Conservation (phyloP, 768 basidiomycete genomes). For the Rickenella mellea region DNA sequence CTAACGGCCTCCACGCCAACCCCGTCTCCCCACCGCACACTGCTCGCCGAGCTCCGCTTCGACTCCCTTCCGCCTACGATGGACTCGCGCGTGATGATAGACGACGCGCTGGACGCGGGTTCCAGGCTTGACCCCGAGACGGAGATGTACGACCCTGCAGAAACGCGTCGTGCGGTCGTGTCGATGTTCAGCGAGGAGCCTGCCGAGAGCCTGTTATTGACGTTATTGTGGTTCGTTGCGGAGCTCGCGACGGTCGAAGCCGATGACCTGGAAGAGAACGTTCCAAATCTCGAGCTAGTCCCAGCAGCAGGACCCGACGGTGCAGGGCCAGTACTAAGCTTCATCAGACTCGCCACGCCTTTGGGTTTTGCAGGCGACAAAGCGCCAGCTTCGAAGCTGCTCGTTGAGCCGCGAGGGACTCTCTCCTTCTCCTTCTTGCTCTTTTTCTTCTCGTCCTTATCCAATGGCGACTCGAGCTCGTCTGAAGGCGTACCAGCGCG, state of each 20-base stretch:
- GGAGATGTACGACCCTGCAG: too few species aligned
- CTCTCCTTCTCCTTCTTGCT: slow-evolving; percentile 20
- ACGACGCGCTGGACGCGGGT: slow-evolving; percentile 21
- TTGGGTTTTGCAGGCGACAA: slow-evolving; percentile 20
- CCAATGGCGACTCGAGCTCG: slow-evolving; percentile 10
- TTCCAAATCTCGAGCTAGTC: slow-evolving; percentile 6
- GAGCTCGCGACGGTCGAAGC: neutral
- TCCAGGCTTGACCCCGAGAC: slow-evolving; percentile 27
- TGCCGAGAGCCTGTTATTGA: too few species aligned
- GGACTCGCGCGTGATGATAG: too few species aligned
- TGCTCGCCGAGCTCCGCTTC: slow-evolving; percentile 19
- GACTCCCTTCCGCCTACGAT: slow-evolving; percentile 21
- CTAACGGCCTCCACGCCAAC: slow-evolving; percentile 41
- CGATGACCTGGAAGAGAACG: slow-evolving; percentile 3
- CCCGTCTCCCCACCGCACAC: slow-evolving; percentile 42
- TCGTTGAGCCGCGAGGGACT: slow-evolving; percentile 45
- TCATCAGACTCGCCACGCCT: too few species aligned
- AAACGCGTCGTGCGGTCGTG: slow-evolving; percentile 30
- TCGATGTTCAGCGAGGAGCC: slow-evolving; percentile 39
- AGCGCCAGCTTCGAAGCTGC: slow-evolving; percentile 62
- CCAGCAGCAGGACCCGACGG: too few species aligned
- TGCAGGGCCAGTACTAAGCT: too few species aligned
- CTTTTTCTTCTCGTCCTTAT: slow-evolving; percentile 24
- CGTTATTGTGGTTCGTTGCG: neutral
- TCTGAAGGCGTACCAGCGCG: slow-evolving; percentile 21